phyloP scores from a whole-genome alignment of 1,284 basidiomycete genomes.

The Ceratorhiza oryzae-sativae region DNA sequence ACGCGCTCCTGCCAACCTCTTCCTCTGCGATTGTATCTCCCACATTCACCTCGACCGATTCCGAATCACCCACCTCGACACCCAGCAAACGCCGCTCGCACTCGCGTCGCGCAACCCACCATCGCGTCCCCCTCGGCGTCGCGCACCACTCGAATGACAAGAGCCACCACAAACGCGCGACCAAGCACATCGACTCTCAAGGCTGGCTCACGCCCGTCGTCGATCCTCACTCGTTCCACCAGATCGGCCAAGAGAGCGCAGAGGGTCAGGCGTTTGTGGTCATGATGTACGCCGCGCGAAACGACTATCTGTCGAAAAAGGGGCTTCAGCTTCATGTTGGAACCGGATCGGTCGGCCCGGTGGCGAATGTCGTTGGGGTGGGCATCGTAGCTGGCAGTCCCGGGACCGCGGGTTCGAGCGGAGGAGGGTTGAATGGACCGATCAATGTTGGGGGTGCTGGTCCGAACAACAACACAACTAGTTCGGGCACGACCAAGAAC shows the following conservation, averaged over 20 bases:
- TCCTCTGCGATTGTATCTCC: slow-evolving; percentile 15
- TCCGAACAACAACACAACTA: neutral
- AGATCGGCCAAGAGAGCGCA: slow-evolving; percentile 61
- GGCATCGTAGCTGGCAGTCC: slow-evolving; percentile 9
- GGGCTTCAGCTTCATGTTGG: neutral
- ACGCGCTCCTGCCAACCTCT: neutral
- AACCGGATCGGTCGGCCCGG: neutral
- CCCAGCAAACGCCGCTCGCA: neutral
- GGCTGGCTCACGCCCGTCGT: slow-evolving; percentile 76
- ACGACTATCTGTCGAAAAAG: slow-evolving; percentile 62
- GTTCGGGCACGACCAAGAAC: too few species aligned
- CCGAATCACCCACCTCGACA: neutral
- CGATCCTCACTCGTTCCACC: slow-evolving; percentile 64
- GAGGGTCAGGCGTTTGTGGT: slow-evolving; percentile 77
- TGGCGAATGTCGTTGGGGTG: slow-evolving; percentile 11
- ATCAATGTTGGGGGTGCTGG: neutral
- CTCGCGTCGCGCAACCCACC: slow-evolving; percentile 13
- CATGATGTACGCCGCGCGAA: slow-evolving; percentile 72
- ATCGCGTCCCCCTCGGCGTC: slow-evolving; percentile 34
- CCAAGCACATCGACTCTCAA: slow-evolving; percentile 60
- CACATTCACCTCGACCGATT: slow-evolving; percentile 28
- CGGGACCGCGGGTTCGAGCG: neutral
- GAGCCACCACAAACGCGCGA: slow-evolving; percentile 44
- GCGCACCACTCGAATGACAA: slow-evolving; percentile 36
- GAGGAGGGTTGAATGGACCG: slow-evolving; percentile 6